These are phyloP conservation scores for Daedalea quercina DNA, from an alignment of 768 basidiomycete species.

Conservation along the genomic window DNA sequence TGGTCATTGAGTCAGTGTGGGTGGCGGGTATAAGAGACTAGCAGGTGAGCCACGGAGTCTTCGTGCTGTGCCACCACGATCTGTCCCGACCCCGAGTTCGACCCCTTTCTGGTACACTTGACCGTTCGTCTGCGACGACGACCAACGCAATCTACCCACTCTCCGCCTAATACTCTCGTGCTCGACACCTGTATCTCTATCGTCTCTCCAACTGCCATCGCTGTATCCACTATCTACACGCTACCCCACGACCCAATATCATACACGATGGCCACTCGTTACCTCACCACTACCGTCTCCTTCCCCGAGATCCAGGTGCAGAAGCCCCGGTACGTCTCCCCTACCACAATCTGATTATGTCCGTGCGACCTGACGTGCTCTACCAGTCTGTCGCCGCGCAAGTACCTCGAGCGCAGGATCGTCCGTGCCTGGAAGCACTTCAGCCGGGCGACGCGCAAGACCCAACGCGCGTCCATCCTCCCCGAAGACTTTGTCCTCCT, in stretches of 20 bases:
- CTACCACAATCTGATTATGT: background rate
- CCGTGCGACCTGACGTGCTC: background rate
- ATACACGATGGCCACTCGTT: constrained; percentile 13
- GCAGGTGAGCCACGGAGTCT: background rate
- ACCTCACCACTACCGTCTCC: constrained; percentile 1
- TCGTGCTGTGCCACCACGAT: background rate
- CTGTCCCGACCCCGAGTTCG: background rate
- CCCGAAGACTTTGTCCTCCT: constrained; percentile 59
- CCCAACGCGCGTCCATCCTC: constrained; percentile 45
- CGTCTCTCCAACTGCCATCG: background rate
- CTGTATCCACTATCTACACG: background rate
- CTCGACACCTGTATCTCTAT: background rate
- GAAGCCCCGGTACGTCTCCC: constrained; percentile 3
- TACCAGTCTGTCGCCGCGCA: constrained; percentile 30
- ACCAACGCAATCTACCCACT: background rate
- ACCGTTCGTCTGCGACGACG: constrained; percentile 6
- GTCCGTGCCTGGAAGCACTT: constrained; percentile 56
- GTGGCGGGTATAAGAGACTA: background rate
- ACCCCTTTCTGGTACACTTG: background rate
- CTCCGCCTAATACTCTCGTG: background rate
- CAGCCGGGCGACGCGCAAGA: constrained; percentile 45
- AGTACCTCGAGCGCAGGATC: constrained; percentile 51
- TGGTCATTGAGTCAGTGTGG: background rate
- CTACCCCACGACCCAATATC: background rate
- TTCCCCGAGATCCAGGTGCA: constrained; percentile 1